Evolutionary conservation across 1,139 yeast genomes (phyloP), one percentile per base, ranked within the genome.

Genomic region (Chernovozyma sophiae-reginae): DNA sequence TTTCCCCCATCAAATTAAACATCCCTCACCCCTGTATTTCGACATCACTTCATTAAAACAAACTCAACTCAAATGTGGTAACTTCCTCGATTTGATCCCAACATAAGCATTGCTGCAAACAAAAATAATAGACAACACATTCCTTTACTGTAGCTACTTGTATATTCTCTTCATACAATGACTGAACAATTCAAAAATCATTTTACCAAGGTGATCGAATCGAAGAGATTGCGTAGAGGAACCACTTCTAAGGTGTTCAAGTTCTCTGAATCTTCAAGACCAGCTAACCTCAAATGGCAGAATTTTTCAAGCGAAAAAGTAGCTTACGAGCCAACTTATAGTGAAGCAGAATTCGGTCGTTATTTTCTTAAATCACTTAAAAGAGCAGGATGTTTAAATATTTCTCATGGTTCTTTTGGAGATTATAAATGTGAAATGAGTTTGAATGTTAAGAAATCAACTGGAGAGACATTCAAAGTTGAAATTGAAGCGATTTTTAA

Each of bases 301-400:
- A 20, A 20, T 10, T 13, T 5, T 13, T 13, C 27, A 25, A 12
- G 7, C 5, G 13, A 12, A 25, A 20, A 10, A 10, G 8, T 20
- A 7, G 8, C 10, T 10, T 25, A 25, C 13, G 19, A 13, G 11
- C 11, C 20, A n/a, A 12, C 31, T 6, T 28, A 28, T 19, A 15
- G 4, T 13, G 31, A 28, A 28, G 31, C 20, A 28, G 31, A 28
- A 11, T 28, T 28, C 13, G 44, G 43, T 6, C 14, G 43, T n/a
- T 30, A 34, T 4, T 28, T 41, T 14, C 30, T 34, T 13, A 24
- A 16, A 30, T 33, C 31, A 18, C 32, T 41, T 12, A 31, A 25
- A 10, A 33, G 35, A 20, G 14, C 25, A 11, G 31, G 31, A 7
- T 10, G 8, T 6, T 12, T 28, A 11, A 13, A 28, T 15, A 13